Base-by-base conservation (phyloP, 2,329 filamentous ascomycete genomes). In the Verticillium albo-atrum region DNA sequence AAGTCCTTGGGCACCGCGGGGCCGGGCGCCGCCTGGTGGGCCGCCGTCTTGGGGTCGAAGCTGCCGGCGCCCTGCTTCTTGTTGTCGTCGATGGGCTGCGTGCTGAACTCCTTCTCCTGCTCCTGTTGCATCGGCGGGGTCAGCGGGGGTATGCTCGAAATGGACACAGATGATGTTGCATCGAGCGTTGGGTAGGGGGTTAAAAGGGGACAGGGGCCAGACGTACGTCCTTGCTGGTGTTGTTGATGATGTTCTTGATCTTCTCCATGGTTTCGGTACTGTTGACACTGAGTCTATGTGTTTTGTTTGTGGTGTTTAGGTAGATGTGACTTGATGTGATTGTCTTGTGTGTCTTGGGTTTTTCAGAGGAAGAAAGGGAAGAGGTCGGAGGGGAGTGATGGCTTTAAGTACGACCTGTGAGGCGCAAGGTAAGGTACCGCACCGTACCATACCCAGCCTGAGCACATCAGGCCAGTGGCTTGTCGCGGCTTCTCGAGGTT, bases 1-100 rank as follows among this genome's bases (percentile, higher is more conserved):
- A 86, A 80, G 61, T 81, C 77, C 63, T 84, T 72, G 20, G 82
- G 76, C 27, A 86, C 66, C 28, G 76, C 85, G 17, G 86, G 86
- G 34, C 86, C 86, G 14, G 84, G 85, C 56, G 82, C 75, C 20
- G 84, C 84, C 59, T 79, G 70, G 68, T 82, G 78, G 35, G 82
- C 76, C 58, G 78, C 75, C 68, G 84, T 79, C 70, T 80, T 79
- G 67, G 74, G 68, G 70, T 80, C 74, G 65, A 72, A 66, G 32
- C 67, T 68, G 42, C 42, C 20, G 25, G 27, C 51, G 14, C 51
- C 51, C 25, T 53, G 25, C 55, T 77, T 63, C 60, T 78, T 71
- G 26, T 78, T 71, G 26, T 71, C 71, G 63, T 79, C 71, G 66
- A 79, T 75, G 69, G 77, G 77, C 68, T 78, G 77, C 62, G 76